Conservation (phyloP, 345 rosid species). For the Jatropha curcas region DNA sequence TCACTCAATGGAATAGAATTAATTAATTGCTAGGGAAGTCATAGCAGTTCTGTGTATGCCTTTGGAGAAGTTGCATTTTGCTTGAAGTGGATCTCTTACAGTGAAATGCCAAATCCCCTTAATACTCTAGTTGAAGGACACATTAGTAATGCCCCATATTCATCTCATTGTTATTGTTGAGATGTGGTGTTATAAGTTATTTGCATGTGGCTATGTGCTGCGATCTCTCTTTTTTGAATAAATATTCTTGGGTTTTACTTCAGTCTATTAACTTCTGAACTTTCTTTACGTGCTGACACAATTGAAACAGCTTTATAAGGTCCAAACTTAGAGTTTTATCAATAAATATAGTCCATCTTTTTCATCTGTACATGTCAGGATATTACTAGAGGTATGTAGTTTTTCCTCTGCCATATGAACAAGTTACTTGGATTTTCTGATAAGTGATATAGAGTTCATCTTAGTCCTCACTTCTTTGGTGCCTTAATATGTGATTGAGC, state of each 20-base stretch:
- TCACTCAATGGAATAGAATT: background rate
- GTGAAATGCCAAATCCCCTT: too few species aligned
- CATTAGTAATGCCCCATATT: background rate
- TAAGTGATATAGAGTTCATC: background rate
- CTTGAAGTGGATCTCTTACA: slow-evolving; percentile 4
- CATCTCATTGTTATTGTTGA: background rate
- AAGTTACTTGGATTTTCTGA: background rate
- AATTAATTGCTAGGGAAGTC: background rate
- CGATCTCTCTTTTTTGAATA: background rate
- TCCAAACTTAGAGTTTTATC: background rate
- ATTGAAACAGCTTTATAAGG: background rate
- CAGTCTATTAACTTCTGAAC: background rate
- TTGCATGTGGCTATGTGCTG: background rate
- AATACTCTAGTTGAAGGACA: background rate
- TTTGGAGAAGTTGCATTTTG: background rate
- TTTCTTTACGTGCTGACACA: background rate
- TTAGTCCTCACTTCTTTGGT: background rate
- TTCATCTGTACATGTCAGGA: background rate
- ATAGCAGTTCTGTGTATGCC: background rate
- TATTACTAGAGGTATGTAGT: background rate
- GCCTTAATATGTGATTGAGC: background rate
- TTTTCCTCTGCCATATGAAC: background rate
- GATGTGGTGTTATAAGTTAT: too few species aligned
- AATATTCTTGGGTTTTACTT: background rate
- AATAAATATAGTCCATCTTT: background rate